Percentiles rank a stretch among this genome's conserved stretches.
Evolutionary conservation across 306 rosid genomes (phyloP).

Genomic region (Casuarina cunninghamiana): DNA sequence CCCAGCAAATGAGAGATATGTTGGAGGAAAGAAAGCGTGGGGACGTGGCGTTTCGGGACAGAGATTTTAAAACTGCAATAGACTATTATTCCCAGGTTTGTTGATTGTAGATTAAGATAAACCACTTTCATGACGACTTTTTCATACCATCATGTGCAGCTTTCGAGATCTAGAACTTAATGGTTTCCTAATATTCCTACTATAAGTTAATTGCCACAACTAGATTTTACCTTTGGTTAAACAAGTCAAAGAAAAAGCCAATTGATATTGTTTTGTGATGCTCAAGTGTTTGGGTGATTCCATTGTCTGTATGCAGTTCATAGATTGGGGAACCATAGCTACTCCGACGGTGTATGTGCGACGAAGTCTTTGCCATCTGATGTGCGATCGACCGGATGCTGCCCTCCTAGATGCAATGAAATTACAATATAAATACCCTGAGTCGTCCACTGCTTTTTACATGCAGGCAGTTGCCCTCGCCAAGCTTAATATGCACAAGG

Average conservation of each 20-base stretch:
- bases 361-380: slow-evolving; percentile 64
- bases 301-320: slow-evolving; percentile 42
- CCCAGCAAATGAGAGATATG: slow-evolving; percentile 78
- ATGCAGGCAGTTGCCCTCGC: slow-evolving; percentile 89
- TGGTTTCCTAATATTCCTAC: too few relatives aligned
- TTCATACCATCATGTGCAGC: neutral
- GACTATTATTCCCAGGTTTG: slow-evolving; percentile 69
- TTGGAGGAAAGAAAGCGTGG: slow-evolving; percentile 73
- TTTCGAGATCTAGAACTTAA: neutral
- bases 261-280: too few relatives aligned
- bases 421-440: slow-evolving; percentile 70
- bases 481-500: slow-evolving; percentile 73
- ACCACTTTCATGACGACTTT: neutral
- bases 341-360: slow-evolving; percentile 73
- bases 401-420: slow-evolving; percentile 86
- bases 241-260: neutral
- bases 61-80: slow-evolving; percentile 65
- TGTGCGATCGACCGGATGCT: slow-evolving; percentile 78
- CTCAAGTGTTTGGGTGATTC: neutral
- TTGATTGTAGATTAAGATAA: neutral
- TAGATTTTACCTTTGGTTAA: neutral
- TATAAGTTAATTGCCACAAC: neutral
- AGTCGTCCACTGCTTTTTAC: slow-evolving; percentile 82
- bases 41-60: slow-evolving; percentile 75
- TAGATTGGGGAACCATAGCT: slow-evolving; percentile 66